These are phyloP conservation scores for Chaetomium sp. DNA, from an alignment of 2,329 filamentous ascomycete species.

Conservation along the genomic window DNA sequence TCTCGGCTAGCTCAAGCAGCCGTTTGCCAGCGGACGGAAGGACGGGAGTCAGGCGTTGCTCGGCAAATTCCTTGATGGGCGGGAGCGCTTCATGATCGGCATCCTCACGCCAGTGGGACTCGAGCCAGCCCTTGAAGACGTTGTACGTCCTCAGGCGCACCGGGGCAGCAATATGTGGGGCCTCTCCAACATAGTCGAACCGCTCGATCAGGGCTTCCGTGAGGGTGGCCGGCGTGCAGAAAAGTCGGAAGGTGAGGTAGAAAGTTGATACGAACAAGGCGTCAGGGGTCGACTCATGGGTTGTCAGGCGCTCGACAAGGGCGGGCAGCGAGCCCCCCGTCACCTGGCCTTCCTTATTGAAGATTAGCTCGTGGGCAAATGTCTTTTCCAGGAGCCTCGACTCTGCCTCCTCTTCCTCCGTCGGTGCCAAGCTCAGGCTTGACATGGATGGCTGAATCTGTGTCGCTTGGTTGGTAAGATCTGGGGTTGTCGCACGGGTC, in stretches of 20 bases:
- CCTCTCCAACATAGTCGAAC: constrained; percentile 85
- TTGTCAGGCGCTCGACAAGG: constrained; percentile 88
- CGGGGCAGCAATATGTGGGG: constrained; percentile 65
- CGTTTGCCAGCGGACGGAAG: constrained; percentile 73
- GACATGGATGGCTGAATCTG: constrained; percentile 57
- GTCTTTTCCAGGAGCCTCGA: constrained; percentile 84
- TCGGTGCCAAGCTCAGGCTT: constrained; percentile 62
- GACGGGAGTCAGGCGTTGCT: constrained; percentile 58
- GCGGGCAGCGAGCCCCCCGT: constrained; percentile 85
- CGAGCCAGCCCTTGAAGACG: constrained; percentile 93
- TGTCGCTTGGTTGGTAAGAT: constrained; percentile 50
- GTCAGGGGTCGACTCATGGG: constrained; percentile 87
- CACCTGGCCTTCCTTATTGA: constrained; percentile 93
- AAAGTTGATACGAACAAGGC: constrained; percentile 89
- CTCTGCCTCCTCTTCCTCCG: constrained; percentile 77
- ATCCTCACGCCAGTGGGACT: constrained; percentile 87
- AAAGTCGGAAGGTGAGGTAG: constrained; percentile 91
- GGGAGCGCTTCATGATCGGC: constrained; percentile 70
- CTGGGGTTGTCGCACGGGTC: constrained; percentile 82
- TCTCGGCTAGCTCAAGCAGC: constrained; percentile 71
- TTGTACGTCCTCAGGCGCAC: constrained; percentile 92
- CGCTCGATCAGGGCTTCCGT: constrained; percentile 79
- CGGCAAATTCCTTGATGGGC: constrained; percentile 74
- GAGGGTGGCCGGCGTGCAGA: constrained; percentile 73
- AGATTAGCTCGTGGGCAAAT: constrained; percentile 82